Percentiles rank a stretch among this genome's conserved stretches.
Evolutionary conservation across 129 eudicot genomes (phyloP).

Genomic region (carrot (Daucus carota)): DNA sequence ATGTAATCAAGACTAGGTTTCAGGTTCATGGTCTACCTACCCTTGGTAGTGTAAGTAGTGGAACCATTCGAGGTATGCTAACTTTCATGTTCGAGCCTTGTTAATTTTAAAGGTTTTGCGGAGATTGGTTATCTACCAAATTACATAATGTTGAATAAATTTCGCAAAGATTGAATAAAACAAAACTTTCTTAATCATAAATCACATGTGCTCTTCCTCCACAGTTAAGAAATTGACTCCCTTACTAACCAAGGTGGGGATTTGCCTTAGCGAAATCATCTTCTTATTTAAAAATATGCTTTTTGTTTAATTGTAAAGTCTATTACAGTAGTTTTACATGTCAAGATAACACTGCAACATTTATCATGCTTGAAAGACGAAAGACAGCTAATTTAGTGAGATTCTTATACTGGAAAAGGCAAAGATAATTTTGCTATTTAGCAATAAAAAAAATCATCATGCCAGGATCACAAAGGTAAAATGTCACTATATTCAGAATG

Average conservation of each 20-base stretch:
- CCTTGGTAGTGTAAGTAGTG: slow-evolving; percentile 42
- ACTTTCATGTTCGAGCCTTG: neutral
- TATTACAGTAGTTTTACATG: neutral
- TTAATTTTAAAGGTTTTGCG: neutral
- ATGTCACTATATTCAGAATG: neutral
- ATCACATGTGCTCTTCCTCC: neutral
- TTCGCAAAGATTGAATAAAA: neutral
- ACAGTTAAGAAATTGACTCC: neutral
- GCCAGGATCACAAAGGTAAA: neutral
- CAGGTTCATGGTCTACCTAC: slow-evolving; percentile 88
- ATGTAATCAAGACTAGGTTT: slow-evolving; percentile 92
- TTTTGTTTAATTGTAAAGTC: neutral
- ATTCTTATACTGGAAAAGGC: neutral
- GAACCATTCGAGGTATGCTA: slow-evolving; percentile 47
- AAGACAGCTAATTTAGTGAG: neutral
- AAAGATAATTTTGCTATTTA: neutral
- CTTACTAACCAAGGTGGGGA: neutral
- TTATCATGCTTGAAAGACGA: neutral
- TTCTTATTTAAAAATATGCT: neutral
- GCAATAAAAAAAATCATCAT: neutral
- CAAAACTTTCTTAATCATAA: neutral
- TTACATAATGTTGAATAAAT: neutral
- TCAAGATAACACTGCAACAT: neutral
- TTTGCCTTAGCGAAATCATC: too few relatives aligned
- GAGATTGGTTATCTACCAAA: neutral